Evolutionary conservation across 2,329 filamentous ascomycete species (phyloP).

Genomic region (Fusarium caatingaense): DNA sequence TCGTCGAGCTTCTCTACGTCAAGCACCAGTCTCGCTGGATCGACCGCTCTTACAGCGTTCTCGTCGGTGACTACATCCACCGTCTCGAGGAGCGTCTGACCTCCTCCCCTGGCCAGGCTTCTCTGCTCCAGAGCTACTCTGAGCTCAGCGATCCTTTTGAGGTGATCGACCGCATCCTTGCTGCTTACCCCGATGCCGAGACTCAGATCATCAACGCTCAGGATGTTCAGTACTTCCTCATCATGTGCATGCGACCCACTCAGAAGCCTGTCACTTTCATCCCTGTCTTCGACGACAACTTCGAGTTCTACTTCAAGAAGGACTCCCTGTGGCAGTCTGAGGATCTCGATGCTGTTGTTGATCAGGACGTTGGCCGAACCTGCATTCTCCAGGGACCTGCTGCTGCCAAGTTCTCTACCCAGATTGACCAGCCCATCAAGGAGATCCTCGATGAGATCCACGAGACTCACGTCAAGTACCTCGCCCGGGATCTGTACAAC

Average conservation of each 20-base stretch:
- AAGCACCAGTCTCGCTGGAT: constrained; percentile 94
- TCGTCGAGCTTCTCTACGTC: constrained; percentile 92
- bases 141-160: constrained; percentile 87
- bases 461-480: constrained; percentile 81
- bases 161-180: constrained; percentile 81
- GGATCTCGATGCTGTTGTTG: constrained; percentile 94
- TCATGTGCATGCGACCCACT: constrained; percentile 88
- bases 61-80: constrained; percentile 96
- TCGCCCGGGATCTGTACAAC: constrained; percentile 84
- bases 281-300: constrained; percentile 93
- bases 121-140: constrained; percentile 87
- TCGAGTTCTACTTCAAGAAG: constrained; percentile 99
- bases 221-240: constrained; percentile 95
- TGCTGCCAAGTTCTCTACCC: constrained; percentile 88
- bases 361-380: constrained; percentile 93
- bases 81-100: constrained; percentile 98
- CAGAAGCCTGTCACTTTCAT: constrained; percentile 99
- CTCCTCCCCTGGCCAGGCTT: constrained; percentile 74
- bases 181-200: constrained; percentile 86
- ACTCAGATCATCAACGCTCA: constrained; percentile 96
- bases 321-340: constrained; percentile 99
- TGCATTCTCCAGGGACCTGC: constrained; percentile 97
- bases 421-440: constrained; percentile 93
- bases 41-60: constrained; percentile 80
- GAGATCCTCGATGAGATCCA: constrained; percentile 94